phyloP scores from a whole-genome alignment of 495 filamentous ascomycete species.

The Chaetomium tenue region DNA sequence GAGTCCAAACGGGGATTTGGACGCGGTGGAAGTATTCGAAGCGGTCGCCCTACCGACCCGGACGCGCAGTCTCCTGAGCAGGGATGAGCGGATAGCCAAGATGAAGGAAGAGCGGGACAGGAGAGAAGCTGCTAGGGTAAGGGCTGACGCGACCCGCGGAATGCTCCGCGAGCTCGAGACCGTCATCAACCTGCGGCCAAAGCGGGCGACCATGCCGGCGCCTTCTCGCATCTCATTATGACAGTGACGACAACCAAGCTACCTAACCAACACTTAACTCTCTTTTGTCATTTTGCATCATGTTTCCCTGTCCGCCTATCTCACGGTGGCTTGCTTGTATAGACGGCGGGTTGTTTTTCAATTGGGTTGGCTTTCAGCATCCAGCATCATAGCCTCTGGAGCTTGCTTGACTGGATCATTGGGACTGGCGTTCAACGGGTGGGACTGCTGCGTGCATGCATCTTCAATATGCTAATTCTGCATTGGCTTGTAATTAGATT shows the following conservation, averaged over 20 bases:
- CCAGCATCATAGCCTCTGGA: constrained; percentile 3
- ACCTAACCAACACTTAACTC: constrained; percentile 13
- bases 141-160: constrained; percentile 71
- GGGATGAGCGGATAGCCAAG: constrained; percentile 84
- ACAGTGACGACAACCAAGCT: constrained; percentile 29
- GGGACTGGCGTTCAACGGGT: constrained; percentile 21
- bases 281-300: constrained; percentile 25
- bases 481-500: constrained; percentile 28
- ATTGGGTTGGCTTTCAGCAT: constrained; percentile 9
- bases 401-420: constrained; percentile 2
- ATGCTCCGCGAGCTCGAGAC: constrained; percentile 91
- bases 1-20: constrained; percentile 36
- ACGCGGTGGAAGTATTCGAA: constrained; percentile 84
- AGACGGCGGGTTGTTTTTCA: constrained; percentile 18
- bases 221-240: constrained; percentile 38
- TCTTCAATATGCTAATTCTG: neutral
- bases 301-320: constrained; percentile 6
- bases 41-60: constrained; percentile 73
- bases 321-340: constrained; percentile 26
- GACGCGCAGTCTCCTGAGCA: constrained; percentile 69
- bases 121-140: constrained; percentile 65
- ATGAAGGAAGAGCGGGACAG: constrained; percentile 82
- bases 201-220: constrained; percentile 30
- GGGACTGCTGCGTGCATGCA: constrained; percentile 1
- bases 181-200: constrained; percentile 74